These are phyloP conservation scores for Coniferiporia weirii DNA, from an alignment of 1,284 basidiomycete species.

Conservation along the genomic window DNA sequence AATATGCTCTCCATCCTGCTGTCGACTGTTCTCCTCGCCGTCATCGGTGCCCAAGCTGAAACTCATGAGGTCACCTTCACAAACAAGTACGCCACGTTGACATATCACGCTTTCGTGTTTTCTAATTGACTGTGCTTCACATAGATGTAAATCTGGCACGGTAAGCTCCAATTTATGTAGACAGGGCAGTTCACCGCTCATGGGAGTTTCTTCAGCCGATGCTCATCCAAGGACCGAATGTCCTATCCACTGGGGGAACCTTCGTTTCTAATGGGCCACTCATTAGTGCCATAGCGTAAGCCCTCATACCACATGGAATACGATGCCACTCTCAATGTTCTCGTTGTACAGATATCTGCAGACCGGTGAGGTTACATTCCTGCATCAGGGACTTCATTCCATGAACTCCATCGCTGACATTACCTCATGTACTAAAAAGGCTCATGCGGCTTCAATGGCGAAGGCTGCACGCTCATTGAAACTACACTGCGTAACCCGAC, in stretches of 20 bases:
- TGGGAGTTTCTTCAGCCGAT: constrained; percentile 11
- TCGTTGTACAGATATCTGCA: constrained; percentile 6
- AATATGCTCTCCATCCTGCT: no score
- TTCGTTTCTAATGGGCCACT: constrained; percentile 20
- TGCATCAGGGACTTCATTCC: no score
- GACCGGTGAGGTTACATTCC: constrained; percentile 5
- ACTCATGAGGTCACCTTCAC: no score
- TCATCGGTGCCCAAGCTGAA: no score
- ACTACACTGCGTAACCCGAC: constrained; percentile 22
- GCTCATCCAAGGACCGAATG: constrained; percentile 20
- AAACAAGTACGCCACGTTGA: no score
- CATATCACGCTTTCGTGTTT: no score
- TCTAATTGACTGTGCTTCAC: no score
- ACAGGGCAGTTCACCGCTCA: no score
- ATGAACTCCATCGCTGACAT: not conserved
- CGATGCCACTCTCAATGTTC: not conserved
- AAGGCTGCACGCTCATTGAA: constrained; percentile 22
- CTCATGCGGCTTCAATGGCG: constrained; percentile 22
- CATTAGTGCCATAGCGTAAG: constrained; percentile 18
- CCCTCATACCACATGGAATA: not conserved
- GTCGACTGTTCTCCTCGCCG: no score
- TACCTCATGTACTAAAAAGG: constrained; percentile 6
- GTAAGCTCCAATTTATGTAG: no score
- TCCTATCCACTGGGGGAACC: constrained; percentile 19
- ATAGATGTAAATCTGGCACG: no score